phyloP scores from a whole-genome alignment of 768 basidiomycete genomes.

The Phlebiopsis flavidoalba region DNA sequence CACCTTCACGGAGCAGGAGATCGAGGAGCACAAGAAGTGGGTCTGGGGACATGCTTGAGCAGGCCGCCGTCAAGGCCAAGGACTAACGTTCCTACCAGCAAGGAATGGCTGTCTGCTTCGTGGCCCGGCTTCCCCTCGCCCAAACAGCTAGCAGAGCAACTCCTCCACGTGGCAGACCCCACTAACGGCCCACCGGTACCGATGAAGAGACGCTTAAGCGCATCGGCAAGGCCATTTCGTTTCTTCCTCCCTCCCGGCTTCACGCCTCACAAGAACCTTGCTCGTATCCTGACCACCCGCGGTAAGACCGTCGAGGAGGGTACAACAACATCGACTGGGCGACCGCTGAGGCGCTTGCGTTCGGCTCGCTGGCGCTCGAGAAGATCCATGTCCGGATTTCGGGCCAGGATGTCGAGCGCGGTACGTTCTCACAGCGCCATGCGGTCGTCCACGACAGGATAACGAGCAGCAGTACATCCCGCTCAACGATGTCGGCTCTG shows the following conservation, averaged over 20 bases:
- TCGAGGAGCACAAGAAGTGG: slow-evolving; percentile 98
- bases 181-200: slow-evolving; percentile 81
- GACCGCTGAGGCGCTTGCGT: slow-evolving; percentile 95
- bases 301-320: slow-evolving; percentile 93
- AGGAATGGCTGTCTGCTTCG: slow-evolving; percentile 96
- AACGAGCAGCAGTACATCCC: slow-evolving; percentile 90
- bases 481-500: slow-evolving; percentile 80
- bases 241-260: slow-evolving; percentile 73
- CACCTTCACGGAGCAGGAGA: slow-evolving; percentile 93
- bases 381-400: slow-evolving; percentile 93
- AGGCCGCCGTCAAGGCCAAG: slow-evolving; percentile 87
- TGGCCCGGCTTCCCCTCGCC: slow-evolving; percentile 99
- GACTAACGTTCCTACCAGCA: slow-evolving; percentile 92
- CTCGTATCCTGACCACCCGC: slow-evolving; percentile 81
- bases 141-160: slow-evolving; percentile 87
- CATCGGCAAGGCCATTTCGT: slow-evolving; percentile 84
- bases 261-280: slow-evolving; percentile 86
- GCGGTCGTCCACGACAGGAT: slow-evolving; percentile 95
- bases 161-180: too few relatives aligned
- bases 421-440: slow-evolving; percentile 98
- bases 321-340: slow-evolving; percentile 93
- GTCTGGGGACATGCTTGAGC: slow-evolving; percentile 99
- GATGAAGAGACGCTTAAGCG: slow-evolving; percentile 71
- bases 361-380: slow-evolving; percentile 90
- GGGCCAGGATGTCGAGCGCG: slow-evolving; percentile 97